Evolutionary conservation across 1,284 basidiomycete species (phyloP).

Genomic region (Schizophyllum amplum): DNA sequence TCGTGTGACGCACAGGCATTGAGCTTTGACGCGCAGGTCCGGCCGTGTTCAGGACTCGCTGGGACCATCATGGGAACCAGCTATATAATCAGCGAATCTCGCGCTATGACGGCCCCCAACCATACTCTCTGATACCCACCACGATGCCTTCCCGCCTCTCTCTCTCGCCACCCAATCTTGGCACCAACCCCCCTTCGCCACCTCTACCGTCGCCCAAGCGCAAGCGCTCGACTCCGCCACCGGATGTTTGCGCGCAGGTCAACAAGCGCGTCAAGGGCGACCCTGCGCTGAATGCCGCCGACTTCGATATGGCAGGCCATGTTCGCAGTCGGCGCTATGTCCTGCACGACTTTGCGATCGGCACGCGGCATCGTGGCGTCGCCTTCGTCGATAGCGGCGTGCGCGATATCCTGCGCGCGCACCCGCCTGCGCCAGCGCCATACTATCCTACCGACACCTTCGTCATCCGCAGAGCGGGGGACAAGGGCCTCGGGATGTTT

Average conservation of each 20-base stretch:
- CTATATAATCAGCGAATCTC: background rate
- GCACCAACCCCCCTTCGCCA: background rate
- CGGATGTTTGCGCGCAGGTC: constrained; percentile 18
- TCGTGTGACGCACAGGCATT: background rate
- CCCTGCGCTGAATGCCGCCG: constrained; percentile 14
- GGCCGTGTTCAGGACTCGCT: background rate
- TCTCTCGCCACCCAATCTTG: background rate
- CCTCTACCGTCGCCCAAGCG: background rate
- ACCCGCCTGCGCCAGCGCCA: constrained; percentile 8
- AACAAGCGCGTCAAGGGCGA: constrained; percentile 19
- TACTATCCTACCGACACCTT: constrained; percentile 1
- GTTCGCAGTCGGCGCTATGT: constrained; percentile 21
- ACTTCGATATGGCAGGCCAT: constrained; percentile 23
- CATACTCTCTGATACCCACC: background rate
- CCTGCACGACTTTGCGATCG: constrained; percentile 16
- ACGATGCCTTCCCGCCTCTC: background rate
- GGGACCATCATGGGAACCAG: background rate
- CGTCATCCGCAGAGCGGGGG: constrained; percentile 11
- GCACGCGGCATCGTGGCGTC: constrained; percentile 13
- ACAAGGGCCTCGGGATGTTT: constrained; percentile 29
- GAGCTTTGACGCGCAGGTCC: background rate
- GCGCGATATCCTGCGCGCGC: constrained; percentile 17
- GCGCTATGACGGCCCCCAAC: background rate
- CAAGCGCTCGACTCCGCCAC: constrained; percentile 12
- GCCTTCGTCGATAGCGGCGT: constrained; percentile 25